Conservation (phyloP, 371 early-diverging fungal species). For the Nematocida ausubeli region DNA sequence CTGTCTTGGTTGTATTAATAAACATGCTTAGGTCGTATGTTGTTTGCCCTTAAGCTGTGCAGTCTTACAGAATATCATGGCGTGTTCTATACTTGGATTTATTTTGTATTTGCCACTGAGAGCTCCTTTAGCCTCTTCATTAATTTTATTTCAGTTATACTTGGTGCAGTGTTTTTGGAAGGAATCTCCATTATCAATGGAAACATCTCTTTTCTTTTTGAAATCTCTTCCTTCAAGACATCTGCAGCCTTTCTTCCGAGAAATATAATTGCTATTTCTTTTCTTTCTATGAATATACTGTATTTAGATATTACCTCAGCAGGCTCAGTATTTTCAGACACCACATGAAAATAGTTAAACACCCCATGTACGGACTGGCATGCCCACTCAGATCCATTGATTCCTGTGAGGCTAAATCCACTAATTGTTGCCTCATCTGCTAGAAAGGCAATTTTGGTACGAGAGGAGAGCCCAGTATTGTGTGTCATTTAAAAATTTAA, state of each 20-base stretch:
- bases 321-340: slow-evolving; percentile 40
- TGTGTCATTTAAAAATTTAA: slow-evolving; percentile 20
- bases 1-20: no score
- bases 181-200: slow-evolving; percentile 65
- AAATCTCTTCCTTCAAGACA: slow-evolving; percentile 53
- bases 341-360: slow-evolving; percentile 48
- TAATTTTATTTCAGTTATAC: slow-evolving; percentile 13
- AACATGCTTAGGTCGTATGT: no score
- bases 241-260: slow-evolving; percentile 61
- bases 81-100: no score
- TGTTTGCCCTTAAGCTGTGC: no score
- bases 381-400: slow-evolving; percentile 45
- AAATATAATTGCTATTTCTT: slow-evolving; percentile 66
- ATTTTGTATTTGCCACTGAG: slow-evolving; percentile 18
- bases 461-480: slow-evolving; percentile 6
- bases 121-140: slow-evolving; percentile 41
- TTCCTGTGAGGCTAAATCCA: slow-evolving; percentile 66
- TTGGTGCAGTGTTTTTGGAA: slow-evolving; percentile 44
- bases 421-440: slow-evolving; percentile 66
- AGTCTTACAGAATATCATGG: no score
- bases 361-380: slow-evolving; percentile 50
- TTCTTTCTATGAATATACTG: slow-evolving; percentile 42
- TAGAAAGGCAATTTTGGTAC: slow-evolving; percentile 62
- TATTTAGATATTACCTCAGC: slow-evolving; percentile 57
- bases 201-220: slow-evolving; percentile 54